Evolutionary conservation across 2,329 filamentous ascomycete species (phyloP).

Genomic region (Aspergillus caelatus): DNA sequence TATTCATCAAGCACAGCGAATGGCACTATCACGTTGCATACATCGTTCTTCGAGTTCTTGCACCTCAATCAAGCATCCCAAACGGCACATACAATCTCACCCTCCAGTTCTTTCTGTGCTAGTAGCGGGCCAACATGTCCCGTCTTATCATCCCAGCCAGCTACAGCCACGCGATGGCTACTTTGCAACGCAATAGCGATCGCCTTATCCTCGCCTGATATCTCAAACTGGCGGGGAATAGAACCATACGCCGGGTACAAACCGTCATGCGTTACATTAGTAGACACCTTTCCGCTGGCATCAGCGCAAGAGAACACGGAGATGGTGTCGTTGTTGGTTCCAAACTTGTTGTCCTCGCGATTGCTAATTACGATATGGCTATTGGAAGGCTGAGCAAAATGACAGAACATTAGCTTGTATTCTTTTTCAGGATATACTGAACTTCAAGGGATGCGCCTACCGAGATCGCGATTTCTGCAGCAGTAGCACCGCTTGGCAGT

Average conservation of each 20-base stretch:
- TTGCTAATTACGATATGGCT: conserved; percentile 19
- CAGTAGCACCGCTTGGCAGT: conserved; percentile 17
- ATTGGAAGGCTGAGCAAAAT: conserved; percentile 13
- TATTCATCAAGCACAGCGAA: not conserved
- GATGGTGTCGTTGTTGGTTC: conserved; percentile 16
- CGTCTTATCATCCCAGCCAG: conserved; percentile 58
- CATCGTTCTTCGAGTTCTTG: not conserved
- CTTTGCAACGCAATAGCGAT: conserved; percentile 65
- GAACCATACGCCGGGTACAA: conserved; percentile 63
- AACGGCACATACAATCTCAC: conserved; percentile 14
- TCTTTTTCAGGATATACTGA: too few species aligned
- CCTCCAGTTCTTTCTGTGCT: conserved; percentile 10
- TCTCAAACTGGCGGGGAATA: conserved; percentile 65
- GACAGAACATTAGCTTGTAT: not conserved
- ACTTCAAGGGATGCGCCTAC: not conserved
- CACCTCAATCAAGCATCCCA: conserved; percentile 10
- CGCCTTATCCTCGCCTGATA: conserved; percentile 63
- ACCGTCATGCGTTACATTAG: conserved; percentile 49
- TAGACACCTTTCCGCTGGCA: not conserved
- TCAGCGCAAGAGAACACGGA: conserved; percentile 17
- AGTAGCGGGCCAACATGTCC: conserved; percentile 55
- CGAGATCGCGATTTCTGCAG: conserved; percentile 18
- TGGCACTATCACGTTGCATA: not conserved
- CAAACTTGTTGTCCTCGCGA: conserved; percentile 20
- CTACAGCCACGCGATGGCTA: conserved; percentile 60